Evolutionary conservation across 352 stramenopile species (phyloP), one percentile per base, ranked within the genome.

Genomic region (Pythium rhizo-oryzae): DNA sequence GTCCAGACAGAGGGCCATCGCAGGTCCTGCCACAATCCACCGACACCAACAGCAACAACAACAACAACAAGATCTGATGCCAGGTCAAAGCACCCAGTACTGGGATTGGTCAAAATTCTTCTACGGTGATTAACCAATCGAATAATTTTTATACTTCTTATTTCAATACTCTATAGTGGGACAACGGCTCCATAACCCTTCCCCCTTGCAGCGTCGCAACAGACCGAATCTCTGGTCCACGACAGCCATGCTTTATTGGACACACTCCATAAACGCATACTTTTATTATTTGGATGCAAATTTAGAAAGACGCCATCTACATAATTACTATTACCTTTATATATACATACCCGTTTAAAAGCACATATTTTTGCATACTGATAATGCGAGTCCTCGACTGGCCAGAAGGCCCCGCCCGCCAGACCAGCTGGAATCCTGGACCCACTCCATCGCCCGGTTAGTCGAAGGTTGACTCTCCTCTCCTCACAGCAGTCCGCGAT

Each of bases 71-170:
- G 28, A 33, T 33, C 28, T 33, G 28, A 33, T 33, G 28, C 28
- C 28, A 33, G 28, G 28, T 33, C 28, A 33, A 33, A 33, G 28
- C 28, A 33, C 28, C 28, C 6, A 33, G 28, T 33, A 33, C 6
- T 33, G 2, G 7, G 24, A 57, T 57, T 57, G 51, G 51, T 21
- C 11, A 18, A 50, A 23, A 50, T 41, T 19, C 24, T 33, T 39
- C 8, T 15, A 18, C 24, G 16, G 11, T 39, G 51, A 57, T 57
- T 57, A 57, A 57, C 51, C 51, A 57, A 57, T 57, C 51, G 8
- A 13, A 43, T 11, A 15, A 16, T 41, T 43, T 21, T 15, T 16
- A 33, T 2, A 30, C 12, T 7, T 57, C 51, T 39, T 57, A 43
- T 57, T 24, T 21, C 51, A 57, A 11, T 57, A 57, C 51, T 43